These are phyloP conservation scores for Septoria petroselini DNA, from an alignment of 2,329 filamentous ascomycete genomes.

Conservation along the genomic window DNA sequence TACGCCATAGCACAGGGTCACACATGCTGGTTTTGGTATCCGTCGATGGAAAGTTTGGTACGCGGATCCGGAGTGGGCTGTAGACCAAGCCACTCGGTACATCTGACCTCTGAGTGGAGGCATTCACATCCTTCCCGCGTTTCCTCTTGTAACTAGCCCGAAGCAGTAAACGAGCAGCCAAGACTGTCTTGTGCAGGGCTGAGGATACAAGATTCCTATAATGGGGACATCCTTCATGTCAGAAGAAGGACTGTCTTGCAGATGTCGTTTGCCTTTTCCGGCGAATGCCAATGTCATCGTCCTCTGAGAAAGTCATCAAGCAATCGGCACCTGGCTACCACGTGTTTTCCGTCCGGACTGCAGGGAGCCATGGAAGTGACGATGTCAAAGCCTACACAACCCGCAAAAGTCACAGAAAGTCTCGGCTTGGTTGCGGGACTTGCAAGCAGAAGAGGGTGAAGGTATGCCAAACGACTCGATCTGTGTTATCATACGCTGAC, in stretches of 20 bases:
- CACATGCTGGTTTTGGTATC: background rate
- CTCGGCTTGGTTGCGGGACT: conserved; percentile 17
- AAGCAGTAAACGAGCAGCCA: conserved; percentile 8
- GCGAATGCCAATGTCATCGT: conserved; percentile 7
- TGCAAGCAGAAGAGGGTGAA: conserved; percentile 23
- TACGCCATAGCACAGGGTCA: too few species aligned
- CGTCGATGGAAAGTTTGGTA: background rate
- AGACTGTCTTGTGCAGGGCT: conserved; percentile 3
- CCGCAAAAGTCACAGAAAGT: conserved; percentile 18
- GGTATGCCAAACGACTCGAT: background rate
- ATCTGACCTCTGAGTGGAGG: background rate
- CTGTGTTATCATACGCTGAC: background rate
- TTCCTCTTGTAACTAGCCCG: background rate
- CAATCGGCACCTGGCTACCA: conserved; percentile 11
- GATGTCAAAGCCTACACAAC: conserved; percentile 12
- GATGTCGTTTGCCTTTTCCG: conserved; percentile 12
- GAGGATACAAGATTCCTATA: conserved; percentile 5
- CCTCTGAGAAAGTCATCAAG: conserved; percentile 8
- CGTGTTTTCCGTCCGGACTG: conserved; percentile 13
- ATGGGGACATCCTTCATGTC: background rate
- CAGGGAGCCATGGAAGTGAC: background rate
- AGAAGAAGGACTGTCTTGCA: conserved; percentile 1
- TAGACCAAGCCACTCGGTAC: background rate
- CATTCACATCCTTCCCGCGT: conserved; percentile 1
- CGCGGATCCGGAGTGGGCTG: background rate